Percentiles rank a stretch among this genome's conserved stretches.
These are phyloP conservation scores for Dendrobium officinale DNA, from an alignment of 106 monocot genomes.

Conservation along the genomic window DNA sequence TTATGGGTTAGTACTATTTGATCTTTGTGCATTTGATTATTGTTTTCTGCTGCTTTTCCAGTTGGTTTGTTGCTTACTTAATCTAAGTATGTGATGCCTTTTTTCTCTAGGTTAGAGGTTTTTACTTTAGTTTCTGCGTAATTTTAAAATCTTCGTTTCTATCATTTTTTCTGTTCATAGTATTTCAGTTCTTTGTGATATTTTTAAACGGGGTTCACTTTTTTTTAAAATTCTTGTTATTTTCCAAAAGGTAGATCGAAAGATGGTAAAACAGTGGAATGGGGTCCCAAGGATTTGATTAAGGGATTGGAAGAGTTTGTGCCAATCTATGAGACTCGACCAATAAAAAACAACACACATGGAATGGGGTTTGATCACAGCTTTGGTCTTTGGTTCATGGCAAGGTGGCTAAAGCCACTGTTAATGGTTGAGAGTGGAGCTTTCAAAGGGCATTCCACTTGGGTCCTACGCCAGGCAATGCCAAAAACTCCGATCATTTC, in stretches of 20 bases:
- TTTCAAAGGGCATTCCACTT: slow-evolving; percentile 95
- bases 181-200: not conserved
- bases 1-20: not conserved
- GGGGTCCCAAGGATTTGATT: slow-evolving; percentile 79
- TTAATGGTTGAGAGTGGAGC: slow-evolving; percentile 97
- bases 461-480: slow-evolving; percentile 91
- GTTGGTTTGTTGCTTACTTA: not conserved
- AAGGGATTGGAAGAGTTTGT: slow-evolving; percentile 93
- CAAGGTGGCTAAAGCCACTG: slow-evolving; percentile 80
- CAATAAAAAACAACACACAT: slow-evolving; percentile 94
- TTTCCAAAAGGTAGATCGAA: slow-evolving; percentile 97
- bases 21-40: not conserved
- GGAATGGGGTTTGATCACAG: slow-evolving; percentile 99
- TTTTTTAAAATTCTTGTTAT: slow-evolving; percentile 23
- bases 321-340: slow-evolving; percentile 84
- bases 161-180: not conserved
- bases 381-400: slow-evolving; percentile 97
- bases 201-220: not conserved
- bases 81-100: not conserved
- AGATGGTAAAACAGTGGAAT: slow-evolving; percentile 74
- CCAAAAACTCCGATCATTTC: slow-evolving; percentile 71
- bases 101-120: not conserved
- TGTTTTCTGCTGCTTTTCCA: not conserved
- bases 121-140: not conserved
- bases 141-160: not conserved